phyloP scores from a whole-genome alignment of 495 filamentous ascomycete genomes.

The Massariosphaeria phaeospora region DNA sequence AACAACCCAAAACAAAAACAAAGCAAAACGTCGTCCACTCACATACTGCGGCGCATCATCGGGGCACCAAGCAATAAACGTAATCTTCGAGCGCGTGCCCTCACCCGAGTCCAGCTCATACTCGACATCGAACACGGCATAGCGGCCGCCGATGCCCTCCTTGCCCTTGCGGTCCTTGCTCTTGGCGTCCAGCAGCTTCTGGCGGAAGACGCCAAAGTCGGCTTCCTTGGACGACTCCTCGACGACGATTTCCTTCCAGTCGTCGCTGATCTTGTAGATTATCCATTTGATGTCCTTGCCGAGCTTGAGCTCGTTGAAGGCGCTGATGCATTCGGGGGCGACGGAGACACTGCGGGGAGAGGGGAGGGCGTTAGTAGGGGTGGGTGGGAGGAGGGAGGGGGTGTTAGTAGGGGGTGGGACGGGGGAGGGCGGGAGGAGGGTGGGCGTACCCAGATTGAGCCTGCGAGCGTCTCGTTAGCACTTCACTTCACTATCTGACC shows the following conservation, averaged over 20 bases:
- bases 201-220: conserved; percentile 57
- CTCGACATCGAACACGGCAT: conserved; percentile 89
- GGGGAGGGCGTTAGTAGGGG: background rate
- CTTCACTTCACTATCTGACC: background rate
- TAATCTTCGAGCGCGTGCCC: conserved; percentile 85
- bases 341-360: conserved; percentile 64
- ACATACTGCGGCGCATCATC: conserved; percentile 78
- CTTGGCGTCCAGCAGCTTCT: conserved; percentile 67
- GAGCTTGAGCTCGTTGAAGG: conserved; percentile 89
- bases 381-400: background rate
- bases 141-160: conserved; percentile 67
- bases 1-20: background rate
- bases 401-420: background rate
- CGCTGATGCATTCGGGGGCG: conserved; percentile 68
- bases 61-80: conserved; percentile 91
- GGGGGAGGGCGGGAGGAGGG: background rate
- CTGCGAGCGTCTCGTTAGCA: conserved; percentile 35
- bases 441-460: conserved; percentile 62
- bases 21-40: too few relatives aligned
- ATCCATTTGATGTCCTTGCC: conserved; percentile 86
- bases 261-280: conserved; percentile 93
- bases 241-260: conserved; percentile 85
- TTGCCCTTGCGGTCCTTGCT: conserved; percentile 56
- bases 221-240: conserved; percentile 57
- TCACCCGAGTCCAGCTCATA: conserved; percentile 74